Percentiles rank a stretch among this genome's conserved stretches.
Evolutionary conservation across 495 filamentous ascomycete species (phyloP).

Genomic region (Tuber calosporum): DNA sequence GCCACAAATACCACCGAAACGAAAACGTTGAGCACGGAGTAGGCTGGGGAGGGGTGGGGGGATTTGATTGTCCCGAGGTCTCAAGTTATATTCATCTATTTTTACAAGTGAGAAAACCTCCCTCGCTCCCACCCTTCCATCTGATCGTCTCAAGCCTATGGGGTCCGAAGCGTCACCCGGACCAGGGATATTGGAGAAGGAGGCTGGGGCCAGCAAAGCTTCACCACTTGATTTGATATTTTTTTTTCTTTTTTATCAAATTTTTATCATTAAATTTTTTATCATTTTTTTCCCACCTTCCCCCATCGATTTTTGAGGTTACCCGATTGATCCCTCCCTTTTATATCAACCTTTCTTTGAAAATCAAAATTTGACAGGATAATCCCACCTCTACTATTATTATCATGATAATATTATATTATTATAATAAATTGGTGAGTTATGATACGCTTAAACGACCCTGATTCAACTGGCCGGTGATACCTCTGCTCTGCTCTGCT

Average conservation of each 20-base stretch:
- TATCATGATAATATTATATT: too few species aligned
- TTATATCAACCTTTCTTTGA: background rate
- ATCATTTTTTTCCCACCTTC: too few species aligned
- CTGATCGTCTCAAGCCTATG: background rate
- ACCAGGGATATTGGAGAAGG: background rate
- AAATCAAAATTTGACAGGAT: background rate
- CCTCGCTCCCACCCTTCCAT: background rate
- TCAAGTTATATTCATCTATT: background rate
- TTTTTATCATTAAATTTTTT: too few species aligned
- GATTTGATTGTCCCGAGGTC: background rate
- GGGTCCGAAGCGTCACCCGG: background rate
- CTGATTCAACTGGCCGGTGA: background rate
- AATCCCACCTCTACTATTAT: background rate
- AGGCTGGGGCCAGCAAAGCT: background rate
- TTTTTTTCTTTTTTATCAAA: too few species aligned
- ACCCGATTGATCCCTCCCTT: background rate
- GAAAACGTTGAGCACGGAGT: background rate
- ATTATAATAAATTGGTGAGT: background rate
- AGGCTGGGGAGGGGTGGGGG: background rate
- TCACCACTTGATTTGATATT: too few species aligned
- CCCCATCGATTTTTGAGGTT: background rate
- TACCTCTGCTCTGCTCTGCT: background rate
- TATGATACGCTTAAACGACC: background rate
- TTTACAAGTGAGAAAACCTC: background rate
- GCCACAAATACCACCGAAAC: background rate